Conservation (phyloP, 1,284 basidiomycete genomes). For the Puccinia triticina region DNA sequence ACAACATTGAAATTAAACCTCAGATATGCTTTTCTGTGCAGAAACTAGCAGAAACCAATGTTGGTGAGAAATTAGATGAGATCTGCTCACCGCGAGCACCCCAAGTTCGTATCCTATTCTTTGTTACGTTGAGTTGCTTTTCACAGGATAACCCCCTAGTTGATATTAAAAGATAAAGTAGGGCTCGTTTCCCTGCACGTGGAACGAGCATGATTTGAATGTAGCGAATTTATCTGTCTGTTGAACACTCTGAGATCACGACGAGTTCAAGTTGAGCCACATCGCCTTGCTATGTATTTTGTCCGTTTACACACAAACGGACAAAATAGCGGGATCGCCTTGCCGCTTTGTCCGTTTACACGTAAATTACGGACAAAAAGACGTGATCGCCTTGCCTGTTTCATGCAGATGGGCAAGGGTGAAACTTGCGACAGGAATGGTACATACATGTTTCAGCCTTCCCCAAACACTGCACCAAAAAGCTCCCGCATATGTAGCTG, state of each 20-base stretch:
- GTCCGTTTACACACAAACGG: too few species aligned
- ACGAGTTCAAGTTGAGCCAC: neutral
- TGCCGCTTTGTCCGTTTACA: too few species aligned
- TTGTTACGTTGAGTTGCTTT: neutral
- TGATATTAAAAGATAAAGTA: neutral
- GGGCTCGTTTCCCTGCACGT: neutral
- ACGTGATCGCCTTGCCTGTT: too few species aligned
- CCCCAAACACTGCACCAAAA: too few species aligned
- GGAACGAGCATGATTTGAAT: neutral
- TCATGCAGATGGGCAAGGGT: too few species aligned
- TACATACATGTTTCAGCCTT: too few species aligned
- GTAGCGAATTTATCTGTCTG: neutral
- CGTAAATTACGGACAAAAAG: too few species aligned
- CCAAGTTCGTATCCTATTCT: neutral
- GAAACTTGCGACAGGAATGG: too few species aligned
- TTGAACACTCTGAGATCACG: neutral
- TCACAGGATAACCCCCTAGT: neutral
- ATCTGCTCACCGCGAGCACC: neutral
- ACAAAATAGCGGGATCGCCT: too few species aligned
- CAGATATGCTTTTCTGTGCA: neutral
- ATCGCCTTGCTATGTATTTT: too few species aligned
- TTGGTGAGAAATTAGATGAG: neutral
- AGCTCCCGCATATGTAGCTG: too few species aligned
- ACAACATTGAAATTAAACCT: neutral
- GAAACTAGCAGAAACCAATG: neutral